Conservation (phyloP, 208 protist genomes). For the Wallacemonas sp. region DNA sequence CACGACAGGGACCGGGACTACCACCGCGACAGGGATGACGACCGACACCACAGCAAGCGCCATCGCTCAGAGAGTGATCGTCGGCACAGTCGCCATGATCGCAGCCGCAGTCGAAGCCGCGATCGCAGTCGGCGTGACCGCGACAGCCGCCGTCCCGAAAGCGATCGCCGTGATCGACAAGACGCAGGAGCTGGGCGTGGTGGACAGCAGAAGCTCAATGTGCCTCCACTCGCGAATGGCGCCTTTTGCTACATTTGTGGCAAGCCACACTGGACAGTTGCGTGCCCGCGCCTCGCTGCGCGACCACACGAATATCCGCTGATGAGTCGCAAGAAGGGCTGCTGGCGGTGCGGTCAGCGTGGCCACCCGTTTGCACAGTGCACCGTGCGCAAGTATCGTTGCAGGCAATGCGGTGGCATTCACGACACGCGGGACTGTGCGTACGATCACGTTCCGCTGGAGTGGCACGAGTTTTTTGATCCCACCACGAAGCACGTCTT, state of each 20-base stretch:
- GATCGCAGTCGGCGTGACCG: neutral
- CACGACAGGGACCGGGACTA: constrained; percentile 20
- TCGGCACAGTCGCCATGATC: constrained; percentile 1
- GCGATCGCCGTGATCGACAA: neutral
- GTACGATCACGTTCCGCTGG: constrained; percentile 71
- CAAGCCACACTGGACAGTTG: constrained; percentile 82
- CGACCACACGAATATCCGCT: constrained; percentile 57
- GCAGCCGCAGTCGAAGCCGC: constrained; percentile 14
- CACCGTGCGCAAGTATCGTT: constrained; percentile 56
- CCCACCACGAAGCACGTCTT: constrained; percentile 55
- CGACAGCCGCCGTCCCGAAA: neutral
- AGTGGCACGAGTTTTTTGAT: constrained; percentile 90
- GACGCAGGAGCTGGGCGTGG: neutral
- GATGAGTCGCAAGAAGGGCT: constrained; percentile 60
- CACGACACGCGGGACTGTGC: constrained; percentile 81
- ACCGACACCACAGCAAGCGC: constrained; percentile 9
- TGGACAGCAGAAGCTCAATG: constrained; percentile 13
- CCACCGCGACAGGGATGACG: constrained; percentile 8
- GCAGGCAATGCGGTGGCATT: constrained; percentile 81
- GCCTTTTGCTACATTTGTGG: constrained; percentile 77
- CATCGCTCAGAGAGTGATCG: neutral
- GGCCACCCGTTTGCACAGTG: constrained; percentile 74
- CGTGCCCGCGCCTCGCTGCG: constrained; percentile 52
- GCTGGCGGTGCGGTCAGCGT: constrained; percentile 73
- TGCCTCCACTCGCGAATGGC: constrained; percentile 13